phyloP scores from a whole-genome alignment of 306 rosid genomes.

The Geum urbanum region DNA sequence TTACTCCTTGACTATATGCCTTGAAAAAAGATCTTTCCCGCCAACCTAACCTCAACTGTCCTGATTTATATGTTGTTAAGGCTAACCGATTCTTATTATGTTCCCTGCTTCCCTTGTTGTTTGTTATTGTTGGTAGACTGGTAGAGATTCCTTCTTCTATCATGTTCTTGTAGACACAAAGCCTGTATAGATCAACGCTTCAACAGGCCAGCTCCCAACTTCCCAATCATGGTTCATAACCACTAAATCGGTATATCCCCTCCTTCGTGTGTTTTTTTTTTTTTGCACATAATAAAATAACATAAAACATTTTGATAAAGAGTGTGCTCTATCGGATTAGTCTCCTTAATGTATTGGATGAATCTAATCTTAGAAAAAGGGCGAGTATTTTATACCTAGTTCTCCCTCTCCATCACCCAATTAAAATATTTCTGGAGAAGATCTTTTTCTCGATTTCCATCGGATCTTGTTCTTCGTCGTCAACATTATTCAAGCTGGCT shows the following conservation, averaged over 20 bases:
- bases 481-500: slow-evolving; percentile 3
- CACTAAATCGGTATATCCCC: slow-evolving; percentile 34
- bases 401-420: background rate
- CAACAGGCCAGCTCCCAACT: slow-evolving; percentile 32
- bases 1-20: slow-evolving; percentile 31
- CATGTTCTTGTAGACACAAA: background rate
- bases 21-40: slow-evolving; percentile 21
- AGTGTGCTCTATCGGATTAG: slow-evolving; percentile 22
- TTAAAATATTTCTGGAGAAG: background rate
- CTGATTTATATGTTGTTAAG: background rate
- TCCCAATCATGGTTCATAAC: slow-evolving; percentile 39
- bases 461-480: slow-evolving; percentile 1
- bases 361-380: slow-evolving; percentile 28
- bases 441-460: background rate
- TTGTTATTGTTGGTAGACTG: background rate
- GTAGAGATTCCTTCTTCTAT: slow-evolving; percentile 31
- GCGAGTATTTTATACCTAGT: slow-evolving; percentile 16
- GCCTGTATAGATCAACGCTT: background rate
- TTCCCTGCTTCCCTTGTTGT: background rate
- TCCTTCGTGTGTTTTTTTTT: slow-evolving; percentile 32
- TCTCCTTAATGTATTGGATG: slow-evolving; percentile 44
- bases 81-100: slow-evolving; percentile 9
- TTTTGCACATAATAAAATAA: slow-evolving; percentile 20
- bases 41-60: background rate
- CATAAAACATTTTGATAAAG: slow-evolving; percentile 4